These are phyloP conservation scores for Wickerhamiella azymoides DNA, from an alignment of 805 yeast species.

Conservation along the genomic window DNA sequence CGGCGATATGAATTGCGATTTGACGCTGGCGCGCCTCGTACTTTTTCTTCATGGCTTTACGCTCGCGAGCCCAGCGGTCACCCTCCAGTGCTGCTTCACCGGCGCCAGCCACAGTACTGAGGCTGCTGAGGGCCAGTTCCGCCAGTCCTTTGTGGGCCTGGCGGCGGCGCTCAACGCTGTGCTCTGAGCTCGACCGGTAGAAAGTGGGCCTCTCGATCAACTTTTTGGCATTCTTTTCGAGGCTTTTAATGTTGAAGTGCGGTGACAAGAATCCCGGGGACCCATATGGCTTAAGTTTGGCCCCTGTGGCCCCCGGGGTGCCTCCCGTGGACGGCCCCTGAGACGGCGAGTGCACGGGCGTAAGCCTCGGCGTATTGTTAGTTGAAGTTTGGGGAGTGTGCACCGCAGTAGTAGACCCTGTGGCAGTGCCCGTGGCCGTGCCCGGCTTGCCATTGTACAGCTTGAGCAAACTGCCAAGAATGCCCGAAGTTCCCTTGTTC, in stretches of 20 bases:
- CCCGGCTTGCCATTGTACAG: conserved; percentile 1
- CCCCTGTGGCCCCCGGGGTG: too few species aligned
- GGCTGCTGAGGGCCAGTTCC: background rate
- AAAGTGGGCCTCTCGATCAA: background rate
- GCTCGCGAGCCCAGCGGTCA: background rate
- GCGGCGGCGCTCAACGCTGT: background rate
- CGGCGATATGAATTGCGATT: conserved; percentile 88
- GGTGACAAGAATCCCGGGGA: conserved; percentile 4
- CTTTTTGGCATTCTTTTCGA: background rate
- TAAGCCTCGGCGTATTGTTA: background rate
- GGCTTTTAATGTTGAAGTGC: background rate
- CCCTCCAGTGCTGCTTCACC: background rate
- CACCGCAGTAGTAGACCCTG: background rate
- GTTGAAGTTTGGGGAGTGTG: background rate
- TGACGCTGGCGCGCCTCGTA: conserved; percentile 30
- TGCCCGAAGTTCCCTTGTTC: background rate
- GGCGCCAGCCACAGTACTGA: background rate
- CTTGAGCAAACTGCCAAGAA: conserved; percentile 2
- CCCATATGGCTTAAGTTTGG: background rate
- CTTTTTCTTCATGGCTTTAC: background rate
- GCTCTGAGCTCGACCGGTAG: background rate
- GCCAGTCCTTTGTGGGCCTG: background rate
- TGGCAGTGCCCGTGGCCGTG: background rate
- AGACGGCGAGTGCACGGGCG: background rate
- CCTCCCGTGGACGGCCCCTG: too few species aligned